Percentiles rank a stretch among this genome's conserved stretches.
Conservation (phyloP, 2,329 filamentous ascomycete genomes). For the Phialemoniopsis sp. region DNA sequence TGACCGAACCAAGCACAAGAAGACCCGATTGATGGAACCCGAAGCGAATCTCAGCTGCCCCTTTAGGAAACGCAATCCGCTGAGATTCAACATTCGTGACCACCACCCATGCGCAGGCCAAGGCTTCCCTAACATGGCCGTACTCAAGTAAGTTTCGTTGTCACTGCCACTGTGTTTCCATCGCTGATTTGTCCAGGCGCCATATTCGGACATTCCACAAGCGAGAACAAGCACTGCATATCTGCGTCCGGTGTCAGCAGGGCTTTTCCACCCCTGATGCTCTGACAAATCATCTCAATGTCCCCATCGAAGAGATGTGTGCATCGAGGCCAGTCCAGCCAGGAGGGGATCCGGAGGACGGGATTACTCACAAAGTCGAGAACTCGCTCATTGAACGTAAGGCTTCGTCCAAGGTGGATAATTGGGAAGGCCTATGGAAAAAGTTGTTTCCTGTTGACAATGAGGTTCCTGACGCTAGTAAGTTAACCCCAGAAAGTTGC, state of each 20-base stretch:
- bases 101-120: neutral
- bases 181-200: too few relatives aligned
- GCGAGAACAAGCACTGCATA: too few relatives aligned
- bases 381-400: neutral
- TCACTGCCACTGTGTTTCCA: too few relatives aligned
- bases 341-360: conserved; percentile 1
- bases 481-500: too few relatives aligned
- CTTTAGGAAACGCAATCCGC: conserved; percentile 2
- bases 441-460: conserved; percentile 1
- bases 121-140: neutral
- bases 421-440: neutral
- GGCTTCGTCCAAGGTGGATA: neutral
- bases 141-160: neutral
- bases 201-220: too few relatives aligned
- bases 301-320: neutral
- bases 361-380: conserved; percentile 1
- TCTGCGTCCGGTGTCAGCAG: too few relatives aligned
- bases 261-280: too few relatives aligned
- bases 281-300: neutral
- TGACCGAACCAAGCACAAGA: neutral
- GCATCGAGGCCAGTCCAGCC: neutral
- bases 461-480: neutral
- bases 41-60: neutral
- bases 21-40: neutral
- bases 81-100: conserved; percentile 2